phyloP scores from a whole-genome alignment of 352 stramenopile genomes.

The Globisporangium paddicum region DNA sequence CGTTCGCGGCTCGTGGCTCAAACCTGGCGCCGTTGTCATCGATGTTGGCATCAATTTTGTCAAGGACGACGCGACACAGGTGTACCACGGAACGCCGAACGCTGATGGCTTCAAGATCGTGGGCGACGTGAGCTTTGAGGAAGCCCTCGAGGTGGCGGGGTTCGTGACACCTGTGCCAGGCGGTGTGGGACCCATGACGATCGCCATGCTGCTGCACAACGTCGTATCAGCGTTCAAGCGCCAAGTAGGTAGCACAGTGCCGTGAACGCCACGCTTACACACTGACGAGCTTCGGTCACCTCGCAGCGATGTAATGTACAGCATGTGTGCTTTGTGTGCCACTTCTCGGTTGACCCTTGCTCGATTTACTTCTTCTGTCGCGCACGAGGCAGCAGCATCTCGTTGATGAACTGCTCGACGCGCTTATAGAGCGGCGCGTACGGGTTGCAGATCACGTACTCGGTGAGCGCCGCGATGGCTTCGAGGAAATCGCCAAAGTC shows the following conservation, averaged over 20 bases:
- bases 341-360: background rate
- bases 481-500: slow-evolving; percentile 73
- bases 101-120: slow-evolving; percentile 94
- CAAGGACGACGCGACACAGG: slow-evolving; percentile 40
- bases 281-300: background rate
- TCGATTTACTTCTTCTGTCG: slow-evolving; percentile 58
- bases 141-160: slow-evolving; percentile 75
- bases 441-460: slow-evolving; percentile 78
- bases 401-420: slow-evolving; percentile 71
- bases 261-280: slow-evolving; percentile 1
- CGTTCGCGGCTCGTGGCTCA: slow-evolving; percentile 95
- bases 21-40: slow-evolving; percentile 95
- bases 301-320: slow-evolving; percentile 5
- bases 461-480: slow-evolving; percentile 60
- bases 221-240: slow-evolving; percentile 73
- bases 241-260: slow-evolving; percentile 35
- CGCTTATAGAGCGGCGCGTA: slow-evolving; percentile 76
- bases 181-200: slow-evolving; percentile 99
- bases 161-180: slow-evolving; percentile 97
- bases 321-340: background rate
- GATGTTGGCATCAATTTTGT: slow-evolving; percentile 99
- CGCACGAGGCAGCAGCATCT: slow-evolving; percentile 64
- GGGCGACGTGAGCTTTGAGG: slow-evolving; percentile 94
- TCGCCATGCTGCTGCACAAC: slow-evolving; percentile 93
- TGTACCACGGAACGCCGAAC: slow-evolving; percentile 50